Base-by-base conservation (phyloP, 164 flowering plant genomes). In the Taxillus chinensis region DNA sequence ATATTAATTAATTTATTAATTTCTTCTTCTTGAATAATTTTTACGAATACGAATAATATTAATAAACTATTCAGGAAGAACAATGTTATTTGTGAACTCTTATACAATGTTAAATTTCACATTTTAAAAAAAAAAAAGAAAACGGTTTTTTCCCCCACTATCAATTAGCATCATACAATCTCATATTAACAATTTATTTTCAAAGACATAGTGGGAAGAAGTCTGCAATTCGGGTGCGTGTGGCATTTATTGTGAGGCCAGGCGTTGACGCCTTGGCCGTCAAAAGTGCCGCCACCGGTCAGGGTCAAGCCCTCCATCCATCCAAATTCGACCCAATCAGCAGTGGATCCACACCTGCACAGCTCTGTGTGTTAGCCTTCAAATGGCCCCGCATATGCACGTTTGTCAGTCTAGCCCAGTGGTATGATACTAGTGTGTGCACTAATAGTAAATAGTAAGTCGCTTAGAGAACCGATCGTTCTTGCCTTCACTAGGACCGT, bases 211-310 rank as follows among this genome's bases (percentile, higher is more conserved):
- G 78, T 71, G 0, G 96, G 90, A 51, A 80, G 84, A 59, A 73
- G 62, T 45, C 70, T 56, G 77, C 87, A 86, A 3, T 71, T 61
- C 41, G 55, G 42, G 60, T 63, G 60, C 11, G 55, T 62, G 8
- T 68, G 68, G 77, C 87, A 82, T 6, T 67, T 68, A 57, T 84
- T 82, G 67, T 53, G 73, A 5, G 83, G 82, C 93, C 93, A 89
- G 6, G 88, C 77, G 40, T 55, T 38, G 45, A 82, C 73, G 8
- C 93, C 96, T 70, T 81, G 86, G 39, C 93, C 93, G 62, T 89
- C 89, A 60, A 89, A 81, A 37, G 79, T 73, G 0, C 96, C 88
- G 10, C 80, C 77, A 8, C 96, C 96, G 6, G 70, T 76, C 66
- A 86, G 57, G 41, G 76, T 83, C 50, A 86, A 66, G 0, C 81